A percentile compares a stretch with the other conserved stretches of the same genome.
These are phyloP conservation scores for Penicillium tannophilum DNA, from an alignment of 495 filamentous ascomycete genomes.

Conservation along the genomic window DNA sequence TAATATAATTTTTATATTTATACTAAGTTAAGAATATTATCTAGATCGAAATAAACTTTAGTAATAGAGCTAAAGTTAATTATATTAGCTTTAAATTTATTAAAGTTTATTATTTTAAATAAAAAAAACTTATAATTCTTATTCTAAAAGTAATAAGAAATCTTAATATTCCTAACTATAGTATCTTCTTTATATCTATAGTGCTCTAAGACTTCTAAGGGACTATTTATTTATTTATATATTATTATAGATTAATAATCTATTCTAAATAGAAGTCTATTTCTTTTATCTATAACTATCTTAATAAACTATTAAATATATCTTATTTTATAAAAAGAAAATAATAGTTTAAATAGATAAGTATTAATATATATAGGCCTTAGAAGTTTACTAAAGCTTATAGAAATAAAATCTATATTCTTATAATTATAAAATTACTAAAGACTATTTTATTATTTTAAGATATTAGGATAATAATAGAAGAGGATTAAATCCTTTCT, in stretches of 20 bases:
- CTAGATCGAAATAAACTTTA: background rate
- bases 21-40: background rate
- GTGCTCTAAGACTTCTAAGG: background rate
- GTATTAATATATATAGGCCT: background rate
- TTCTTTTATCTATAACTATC: background rate
- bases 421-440: background rate
- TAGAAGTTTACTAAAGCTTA: constrained; percentile 2
- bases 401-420: background rate
- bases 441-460: background rate
- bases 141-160: background rate
- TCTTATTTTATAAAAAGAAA: background rate
- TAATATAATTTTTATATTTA: background rate
- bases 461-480: background rate
- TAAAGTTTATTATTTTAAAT: background rate
- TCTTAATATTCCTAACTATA: background rate
- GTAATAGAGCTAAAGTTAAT: constrained; percentile 4
- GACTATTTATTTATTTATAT: constrained; percentile 3
- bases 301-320: background rate
- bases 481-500: background rate
- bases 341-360: background rate
- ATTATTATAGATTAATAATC: background rate
- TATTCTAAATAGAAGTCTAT: background rate
- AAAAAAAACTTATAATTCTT: background rate
- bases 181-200: background rate
- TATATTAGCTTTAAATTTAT: constrained; percentile 1